Evolutionary conservation across 192 early-diverging fungal genomes (phyloP).

Genomic region (Backusella macrospora): DNA sequence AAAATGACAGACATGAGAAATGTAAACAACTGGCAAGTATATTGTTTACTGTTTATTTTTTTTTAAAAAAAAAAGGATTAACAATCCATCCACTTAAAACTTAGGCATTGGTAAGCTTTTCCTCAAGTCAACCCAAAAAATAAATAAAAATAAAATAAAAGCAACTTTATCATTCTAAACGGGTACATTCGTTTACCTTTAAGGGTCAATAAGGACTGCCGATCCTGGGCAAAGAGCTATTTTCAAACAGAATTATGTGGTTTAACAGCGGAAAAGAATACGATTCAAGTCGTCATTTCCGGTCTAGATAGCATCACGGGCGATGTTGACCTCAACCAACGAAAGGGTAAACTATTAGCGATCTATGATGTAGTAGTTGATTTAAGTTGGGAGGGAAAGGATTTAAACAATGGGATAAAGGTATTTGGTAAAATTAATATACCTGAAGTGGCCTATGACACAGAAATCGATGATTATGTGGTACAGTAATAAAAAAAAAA

Average conservation of each 20-base stretch:
- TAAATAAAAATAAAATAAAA: no score
- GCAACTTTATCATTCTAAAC: not conserved
- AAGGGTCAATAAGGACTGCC: constrained; percentile 93
- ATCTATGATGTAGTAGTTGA: constrained; percentile 87
- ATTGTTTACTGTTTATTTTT: not conserved
- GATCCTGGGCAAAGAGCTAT: constrained; percentile 88
- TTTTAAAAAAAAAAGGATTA: constrained; percentile 16
- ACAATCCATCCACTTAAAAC: no score
- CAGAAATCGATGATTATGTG: constrained; percentile 78
- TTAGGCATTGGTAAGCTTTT: constrained; percentile 42
- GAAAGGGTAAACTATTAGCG: constrained; percentile 92
- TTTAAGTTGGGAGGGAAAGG: constrained; percentile 67
- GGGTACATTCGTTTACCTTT: not conserved
- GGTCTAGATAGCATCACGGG: constrained; percentile 71
- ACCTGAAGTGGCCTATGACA: constrained; percentile 92
- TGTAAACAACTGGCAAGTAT: constrained; percentile 60
- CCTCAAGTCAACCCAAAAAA: not conserved
- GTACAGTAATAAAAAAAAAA: constrained; percentile 42
- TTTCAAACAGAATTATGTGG: constrained; percentile 67
- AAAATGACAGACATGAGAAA: constrained; percentile 73
- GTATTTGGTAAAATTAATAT: constrained; percentile 79
- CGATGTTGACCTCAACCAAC: constrained; percentile 91
- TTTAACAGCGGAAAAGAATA: constrained; percentile 56
- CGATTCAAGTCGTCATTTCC: constrained; percentile 54
- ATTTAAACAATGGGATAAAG: constrained; percentile 48